A percentile compares a stretch with the other conserved stretches of the same genome.
phyloP scores from a whole-genome alignment of 75 land plant genomes.

The Ceratopteris richardii region DNA sequence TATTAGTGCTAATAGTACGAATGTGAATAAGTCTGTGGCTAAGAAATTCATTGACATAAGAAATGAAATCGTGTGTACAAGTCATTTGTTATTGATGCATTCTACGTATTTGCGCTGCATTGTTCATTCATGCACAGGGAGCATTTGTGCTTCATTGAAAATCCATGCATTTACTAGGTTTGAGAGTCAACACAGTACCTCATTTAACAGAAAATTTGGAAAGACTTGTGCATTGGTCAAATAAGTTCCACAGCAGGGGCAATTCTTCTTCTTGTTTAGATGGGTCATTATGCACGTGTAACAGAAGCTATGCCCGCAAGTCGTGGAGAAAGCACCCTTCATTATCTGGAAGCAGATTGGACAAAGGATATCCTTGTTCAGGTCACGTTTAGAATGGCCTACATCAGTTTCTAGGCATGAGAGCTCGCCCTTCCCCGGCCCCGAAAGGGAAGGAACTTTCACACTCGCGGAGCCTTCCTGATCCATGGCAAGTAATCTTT shows the following conservation, averaged over 20 bases:
- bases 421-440: background rate
- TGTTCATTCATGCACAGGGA: no score
- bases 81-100: no score
- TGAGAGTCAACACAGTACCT: no score
- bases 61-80: no score
- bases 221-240: conserved; percentile 68
- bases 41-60: no score
- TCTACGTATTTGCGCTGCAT: no score
- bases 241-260: conserved; percentile 76
- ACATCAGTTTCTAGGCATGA: background rate
- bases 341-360: conserved; percentile 95
- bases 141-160: no score
- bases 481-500: no score
- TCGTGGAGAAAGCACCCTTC: conserved; percentile 87
- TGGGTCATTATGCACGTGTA: conserved; percentile 97
- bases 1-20: no score
- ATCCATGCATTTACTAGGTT: no score
- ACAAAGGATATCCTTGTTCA: conserved; percentile 85
- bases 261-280: conserved; percentile 77
- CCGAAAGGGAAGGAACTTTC: conserved; percentile 24
- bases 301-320: conserved; percentile 96
- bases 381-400: conserved; percentile 6
- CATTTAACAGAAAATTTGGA: conserved; percentile 83
- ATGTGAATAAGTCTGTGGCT: no score
- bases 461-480: conserved; percentile 16